Evolutionary conservation across 768 basidiomycete genomes (phyloP).

Genomic region (Suillus fuscotomentosus): DNA sequence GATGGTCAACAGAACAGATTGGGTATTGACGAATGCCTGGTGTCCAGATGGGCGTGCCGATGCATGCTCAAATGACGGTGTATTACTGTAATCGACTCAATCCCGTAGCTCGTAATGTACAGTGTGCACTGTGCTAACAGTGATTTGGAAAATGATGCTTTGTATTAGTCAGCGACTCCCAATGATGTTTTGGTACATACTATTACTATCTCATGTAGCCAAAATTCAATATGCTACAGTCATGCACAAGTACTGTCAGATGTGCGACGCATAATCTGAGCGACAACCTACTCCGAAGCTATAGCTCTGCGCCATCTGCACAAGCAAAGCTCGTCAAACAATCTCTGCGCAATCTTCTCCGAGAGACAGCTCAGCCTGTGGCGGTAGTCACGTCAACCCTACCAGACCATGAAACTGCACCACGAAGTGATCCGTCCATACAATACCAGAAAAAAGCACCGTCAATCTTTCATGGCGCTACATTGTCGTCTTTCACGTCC

Average conservation of each 20-base stretch:
- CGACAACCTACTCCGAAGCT: not conserved
- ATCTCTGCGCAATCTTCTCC: conserved; percentile 56
- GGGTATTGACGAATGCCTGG: too few species aligned
- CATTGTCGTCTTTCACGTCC: conserved; percentile 90
- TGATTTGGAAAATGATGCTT: too few species aligned
- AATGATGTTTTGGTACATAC: not conserved
- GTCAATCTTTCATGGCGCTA: conserved; percentile 75
- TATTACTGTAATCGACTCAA: too few species aligned
- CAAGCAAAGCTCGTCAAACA: not conserved
- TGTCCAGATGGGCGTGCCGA: too few species aligned
- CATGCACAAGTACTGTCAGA: not conserved
- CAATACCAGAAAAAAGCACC: not conserved
- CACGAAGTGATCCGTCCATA: conserved; percentile 2
- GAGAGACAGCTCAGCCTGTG: conserved; percentile 81
- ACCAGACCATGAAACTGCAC: conserved; percentile 25
- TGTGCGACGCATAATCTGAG: not conserved
- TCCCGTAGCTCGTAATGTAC: too few species aligned
- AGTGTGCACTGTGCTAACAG: too few species aligned
- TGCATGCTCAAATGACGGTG: too few species aligned
- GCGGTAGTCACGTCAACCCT: conserved; percentile 78
- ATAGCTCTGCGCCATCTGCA: not conserved
- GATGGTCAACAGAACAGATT: too few species aligned
- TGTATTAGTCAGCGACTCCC: conserved; percentile 1
- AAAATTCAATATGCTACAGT: not conserved
- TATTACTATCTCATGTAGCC: not conserved